Evolutionary conservation across 495 filamentous ascomycete species (phyloP), one percentile per base, ranked within the genome.

Genomic region (Neurospora sp.): DNA sequence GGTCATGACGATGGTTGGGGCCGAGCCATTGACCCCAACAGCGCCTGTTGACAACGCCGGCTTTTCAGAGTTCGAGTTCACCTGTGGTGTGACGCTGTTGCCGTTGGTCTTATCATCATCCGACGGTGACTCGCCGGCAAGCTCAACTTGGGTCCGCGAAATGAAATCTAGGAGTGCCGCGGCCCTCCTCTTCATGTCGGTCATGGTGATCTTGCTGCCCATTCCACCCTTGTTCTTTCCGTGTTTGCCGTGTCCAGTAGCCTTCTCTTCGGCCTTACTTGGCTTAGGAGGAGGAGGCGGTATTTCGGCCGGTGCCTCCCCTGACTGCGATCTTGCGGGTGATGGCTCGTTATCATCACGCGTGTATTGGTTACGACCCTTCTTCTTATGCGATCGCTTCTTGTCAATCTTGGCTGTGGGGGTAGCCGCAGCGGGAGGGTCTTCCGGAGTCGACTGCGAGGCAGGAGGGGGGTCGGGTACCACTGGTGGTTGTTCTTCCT

Each of bases 91-190:
- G 3, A 46, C 69, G 11, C 71, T 16, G 23, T 71, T 72, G 16
- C 46, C 66, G 72, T 70, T 72, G 8, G 78, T 74, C 76, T 79
- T 78, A 31, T 79, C 76, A 10, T 70, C 66, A 73, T 73, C 74
- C 27, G 76, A 38, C 12, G 72, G 39, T 14, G 76, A 70, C 48
- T 89, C 87, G 39, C 83, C 89, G 0, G 93, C 94, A 84, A 97
- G 88, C 79, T 99, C 96, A 14, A 97, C 86, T 77, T 98, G 95
- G 75, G 93, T 95, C 66, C 92, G 89, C 9, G 92, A 90, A 76
- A 99, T 97, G 80, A 92, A 98, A 54, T 97, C 94, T 18, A 96
- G 85, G 72, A 99, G 95, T 16, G 86, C 90, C 3, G 90, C 89
- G 4, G 94, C 94, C 9, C 92, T 89, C 74, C 92, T 88, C 82